Base-by-base conservation (phyloP, 2,329 filamentous ascomycete species). In the Lachnellula willkommii region DNA sequence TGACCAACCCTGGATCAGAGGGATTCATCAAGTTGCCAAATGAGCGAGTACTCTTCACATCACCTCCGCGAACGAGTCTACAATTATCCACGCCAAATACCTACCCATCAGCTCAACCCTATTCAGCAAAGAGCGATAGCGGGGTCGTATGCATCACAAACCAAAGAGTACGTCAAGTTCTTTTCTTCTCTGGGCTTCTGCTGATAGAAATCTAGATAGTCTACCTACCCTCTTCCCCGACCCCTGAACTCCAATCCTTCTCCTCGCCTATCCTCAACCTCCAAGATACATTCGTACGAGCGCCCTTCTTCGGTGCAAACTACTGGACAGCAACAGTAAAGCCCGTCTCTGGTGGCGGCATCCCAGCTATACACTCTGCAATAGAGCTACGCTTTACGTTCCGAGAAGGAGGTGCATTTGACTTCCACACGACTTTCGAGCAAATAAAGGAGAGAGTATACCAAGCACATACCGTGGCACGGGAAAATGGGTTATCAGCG, bases 391-490 rank as follows among this genome's bases (percentile, higher is more conserved):
- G 89, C 70, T 80, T 96, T 66, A 91, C 87, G 22, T 97, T 97
- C 77, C 92, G 91, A 69, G 92, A 97, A 60, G 93, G 93, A 45
- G 93, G 93, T n/a, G 92, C 92, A 56, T 94, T 88, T 70, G 91
- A 96, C 64, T 97, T 95, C 68, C 87, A 92, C 66, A 82, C 83
- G 50, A 83, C 83, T 52, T 96, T 92, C 68, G 90, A 95, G 66
- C 80, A 88, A 54, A 84, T 96, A 61, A 91, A 90, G 69, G 92
- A 95, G 68, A 82, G 90, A 6, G 75, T 96, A 54, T 81, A 87
- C 61, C 90, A 96, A 66, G 90, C 86, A 7, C 83, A 91, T 39
- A 89, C 94, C 54, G 80, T 88, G 56, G 85, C 86, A 35, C 74
- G 85, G 54, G 87, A 88, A 65, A 83, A 79, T 60, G 86, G 85